Percentiles rank a stretch among this genome's conserved stretches.
Evolutionary conservation across 495 filamentous ascomycete genomes (phyloP).

Genomic region (Talaromyces proteolyticus): DNA sequence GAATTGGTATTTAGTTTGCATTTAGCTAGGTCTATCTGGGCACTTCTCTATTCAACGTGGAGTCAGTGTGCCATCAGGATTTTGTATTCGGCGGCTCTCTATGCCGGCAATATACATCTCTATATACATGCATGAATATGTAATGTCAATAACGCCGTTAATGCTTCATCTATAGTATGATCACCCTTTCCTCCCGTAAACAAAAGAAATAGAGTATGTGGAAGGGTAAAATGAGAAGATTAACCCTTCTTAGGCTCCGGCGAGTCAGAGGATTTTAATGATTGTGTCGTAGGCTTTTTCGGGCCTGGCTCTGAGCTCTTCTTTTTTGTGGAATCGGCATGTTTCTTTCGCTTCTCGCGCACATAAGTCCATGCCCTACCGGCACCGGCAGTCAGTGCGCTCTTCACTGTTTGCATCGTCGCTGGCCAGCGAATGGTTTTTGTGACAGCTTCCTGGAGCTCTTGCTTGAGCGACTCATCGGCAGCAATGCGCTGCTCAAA

Average conservation of each 20-base stretch:
- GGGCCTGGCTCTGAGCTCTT: not conserved
- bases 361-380: slow-evolving; percentile 66
- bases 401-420: slow-evolving; percentile 77
- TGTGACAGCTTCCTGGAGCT: slow-evolving; percentile 68
- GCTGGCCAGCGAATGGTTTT: slow-evolving; percentile 89
- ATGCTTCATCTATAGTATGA: not conserved
- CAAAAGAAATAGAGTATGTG: not conserved
- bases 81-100: too few relatives aligned
- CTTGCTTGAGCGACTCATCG: slow-evolving; percentile 55
- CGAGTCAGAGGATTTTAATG: slow-evolving; percentile 5
- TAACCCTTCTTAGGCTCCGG: slow-evolving; percentile 16
- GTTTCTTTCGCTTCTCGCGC: slow-evolving; percentile 76
- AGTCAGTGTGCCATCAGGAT: too few relatives aligned
- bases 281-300: slow-evolving; percentile 10
- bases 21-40: too few relatives aligned
- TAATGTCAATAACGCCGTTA: slow-evolving; percentile 4
- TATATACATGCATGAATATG: slow-evolving; percentile 4
- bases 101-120: not conserved
- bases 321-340: slow-evolving; percentile 20
- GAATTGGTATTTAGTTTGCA: too few relatives aligned
- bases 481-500: slow-evolving; percentile 85
- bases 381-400: slow-evolving; percentile 68
- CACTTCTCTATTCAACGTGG: too few relatives aligned
- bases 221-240: not conserved
- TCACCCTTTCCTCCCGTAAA: not conserved